These are phyloP conservation scores for Fagopyrum tataricum DNA, from an alignment of 148 eudicot species.

Conservation along the genomic window DNA sequence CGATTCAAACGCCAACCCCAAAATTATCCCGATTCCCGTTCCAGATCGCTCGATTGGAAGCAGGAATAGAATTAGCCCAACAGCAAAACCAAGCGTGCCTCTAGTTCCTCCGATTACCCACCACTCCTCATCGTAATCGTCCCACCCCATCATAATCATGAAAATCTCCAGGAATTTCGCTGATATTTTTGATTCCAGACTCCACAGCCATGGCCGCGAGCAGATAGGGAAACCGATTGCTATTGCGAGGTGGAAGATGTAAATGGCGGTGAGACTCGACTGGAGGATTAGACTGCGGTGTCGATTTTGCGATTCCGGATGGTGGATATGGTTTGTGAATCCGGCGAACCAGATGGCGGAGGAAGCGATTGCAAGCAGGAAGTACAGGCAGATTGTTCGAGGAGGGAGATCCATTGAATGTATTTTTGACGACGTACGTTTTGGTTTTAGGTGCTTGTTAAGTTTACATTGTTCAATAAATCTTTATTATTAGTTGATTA, in stretches of 20 bases:
- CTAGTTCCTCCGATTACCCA: not conserved
- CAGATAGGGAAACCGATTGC: slow-evolving; percentile 1
- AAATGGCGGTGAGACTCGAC: not conserved
- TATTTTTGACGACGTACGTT: not conserved
- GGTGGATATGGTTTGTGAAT: not conserved
- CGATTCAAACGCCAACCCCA: not conserved
- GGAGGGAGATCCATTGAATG: not conserved
- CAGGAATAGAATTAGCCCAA: not conserved
- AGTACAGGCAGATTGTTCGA: not conserved
- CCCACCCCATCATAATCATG: not conserved
- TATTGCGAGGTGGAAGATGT: slow-evolving; percentile 1
- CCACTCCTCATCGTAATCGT: not conserved
- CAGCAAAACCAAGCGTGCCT: not conserved
- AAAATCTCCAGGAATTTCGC: not conserved
- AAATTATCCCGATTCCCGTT: not conserved
- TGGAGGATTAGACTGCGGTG: not conserved
- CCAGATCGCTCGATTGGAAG: not conserved
- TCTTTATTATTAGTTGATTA: no score
- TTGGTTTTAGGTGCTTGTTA: not conserved
- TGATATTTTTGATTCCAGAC: not conserved
- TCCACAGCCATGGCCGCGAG: slow-evolving; percentile 11
- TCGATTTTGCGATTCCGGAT: not conserved
- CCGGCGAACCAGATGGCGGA: slow-evolving; percentile 1
- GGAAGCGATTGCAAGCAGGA: not conserved
- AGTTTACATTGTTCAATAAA: no score